phyloP scores from a whole-genome alignment of 441 rosid genomes.

The Manihot esculenta region DNA sequence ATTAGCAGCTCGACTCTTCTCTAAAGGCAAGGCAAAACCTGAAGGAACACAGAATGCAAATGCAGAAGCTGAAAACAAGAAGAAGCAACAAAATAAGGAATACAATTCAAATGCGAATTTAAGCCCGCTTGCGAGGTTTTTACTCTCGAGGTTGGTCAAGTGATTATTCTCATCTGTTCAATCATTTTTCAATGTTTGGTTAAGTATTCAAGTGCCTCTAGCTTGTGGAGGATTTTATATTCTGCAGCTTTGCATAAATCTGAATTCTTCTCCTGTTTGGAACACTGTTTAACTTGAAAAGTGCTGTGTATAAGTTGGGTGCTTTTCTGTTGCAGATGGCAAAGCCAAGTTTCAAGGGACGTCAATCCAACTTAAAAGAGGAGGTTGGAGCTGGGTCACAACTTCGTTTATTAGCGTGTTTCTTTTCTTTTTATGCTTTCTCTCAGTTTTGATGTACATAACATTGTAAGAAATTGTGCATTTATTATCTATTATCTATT shows the following conservation, averaged over 20 bases:
- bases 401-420: constrained; percentile 34
- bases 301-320: background rate
- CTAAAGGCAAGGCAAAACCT: constrained; percentile 43
- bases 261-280: background rate
- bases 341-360: constrained; percentile 69
- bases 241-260: too few species aligned
- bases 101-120: constrained; percentile 61
- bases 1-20: constrained; percentile 51
- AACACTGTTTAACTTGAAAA: background rate
- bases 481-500: constrained; percentile 17
- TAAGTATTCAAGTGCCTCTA: too few species aligned
- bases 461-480: constrained; percentile 45
- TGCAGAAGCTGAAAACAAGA: constrained; percentile 51
- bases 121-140: constrained; percentile 92
- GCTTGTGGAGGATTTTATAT: too few species aligned
- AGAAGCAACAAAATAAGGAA: constrained; percentile 73
- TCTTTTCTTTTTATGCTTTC: constrained; percentile 38
- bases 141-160: constrained; percentile 80
- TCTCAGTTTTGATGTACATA: constrained; percentile 54
- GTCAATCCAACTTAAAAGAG: constrained; percentile 44
- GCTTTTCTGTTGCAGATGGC: constrained; percentile 63
- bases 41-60: constrained; percentile 36
- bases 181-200: too few species aligned
- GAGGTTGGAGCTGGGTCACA: constrained; percentile 24
- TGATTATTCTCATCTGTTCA: background rate